Evolutionary conservation across 164 flowering plant genomes (phyloP), one percentile per base, ranked within the genome.

Genomic region (Echeveria elegans): DNA sequence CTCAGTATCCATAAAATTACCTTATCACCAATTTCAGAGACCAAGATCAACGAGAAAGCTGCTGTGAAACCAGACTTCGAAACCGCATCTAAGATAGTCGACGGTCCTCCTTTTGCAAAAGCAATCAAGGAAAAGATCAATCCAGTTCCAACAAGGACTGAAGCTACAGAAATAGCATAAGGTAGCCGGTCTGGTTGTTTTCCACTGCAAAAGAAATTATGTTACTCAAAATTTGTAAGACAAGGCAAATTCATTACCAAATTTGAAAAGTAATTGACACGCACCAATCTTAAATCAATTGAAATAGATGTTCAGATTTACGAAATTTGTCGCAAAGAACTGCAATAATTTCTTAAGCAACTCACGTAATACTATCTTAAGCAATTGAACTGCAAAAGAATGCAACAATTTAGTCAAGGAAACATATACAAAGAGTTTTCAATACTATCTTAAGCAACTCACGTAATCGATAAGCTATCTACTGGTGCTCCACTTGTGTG

Each of bases 11-110:
- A 36, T 68, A 31, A 28, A 47, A 45, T 72, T 78, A 86, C 99
- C 95, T 94, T 94, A 83, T 94, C 99, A 34, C 99, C 99, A 71
- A 94, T 94, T 80, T 94, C 99, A 68, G 99, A 94, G 65, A 94
- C 96, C 87, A 87, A 91, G 72, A 94, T 94, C 73, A 94, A 81
- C 0, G 86, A 66, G 82, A 94, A 91, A 37, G 99, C 99, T 65
- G 99, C 99, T 62, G 99, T 84, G 72, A 94, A 89, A 38, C 99
- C 99, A 59, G 99, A 88, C 79, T 94, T 94, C 50, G 99, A 82
- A 61, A 90, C 75, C 70, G 92, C 97, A 53, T 85, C 87, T 67
- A 90, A 74, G 38, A 89, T 48, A 67, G 89, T 66, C 68, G 92
- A 85, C 75, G 97, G 91, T 64, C 86, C 82, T 69, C 88, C 88